Evolutionary conservation across 495 filamentous ascomycete species (phyloP).

Genomic region (Parathielavia appendiculata): DNA sequence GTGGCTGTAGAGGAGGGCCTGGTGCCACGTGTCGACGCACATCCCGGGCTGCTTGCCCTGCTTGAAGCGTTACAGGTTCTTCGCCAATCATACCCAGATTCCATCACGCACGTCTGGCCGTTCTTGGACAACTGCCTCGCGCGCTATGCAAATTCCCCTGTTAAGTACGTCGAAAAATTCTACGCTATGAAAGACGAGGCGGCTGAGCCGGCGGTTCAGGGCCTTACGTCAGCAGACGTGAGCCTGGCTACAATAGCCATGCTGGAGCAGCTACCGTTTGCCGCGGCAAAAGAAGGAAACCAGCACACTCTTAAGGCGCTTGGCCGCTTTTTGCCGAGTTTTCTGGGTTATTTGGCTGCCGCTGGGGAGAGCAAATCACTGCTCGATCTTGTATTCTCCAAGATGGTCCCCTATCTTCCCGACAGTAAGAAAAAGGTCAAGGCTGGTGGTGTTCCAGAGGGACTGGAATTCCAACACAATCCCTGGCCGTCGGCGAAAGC

Average conservation of each 20-base stretch:
- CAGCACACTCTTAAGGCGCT: constrained; percentile 37
- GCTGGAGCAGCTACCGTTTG: constrained; percentile 72
- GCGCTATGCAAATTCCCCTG: constrained; percentile 61
- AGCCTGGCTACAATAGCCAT: constrained; percentile 59
- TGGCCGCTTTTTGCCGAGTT: constrained; percentile 54
- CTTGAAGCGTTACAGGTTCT: constrained; percentile 43
- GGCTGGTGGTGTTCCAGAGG: constrained; percentile 12
- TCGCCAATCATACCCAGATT: constrained; percentile 10
- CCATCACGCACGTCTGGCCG: constrained; percentile 37
- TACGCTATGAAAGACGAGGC: constrained; percentile 35
- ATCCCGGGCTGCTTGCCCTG: constrained; percentile 49
- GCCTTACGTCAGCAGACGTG: constrained; percentile 6
- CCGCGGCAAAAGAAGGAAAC: constrained; percentile 45
- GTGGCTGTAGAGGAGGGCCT: constrained; percentile 49
- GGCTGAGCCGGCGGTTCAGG: constrained; percentile 11
- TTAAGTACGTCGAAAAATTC: constrained; percentile 64
- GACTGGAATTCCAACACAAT: constrained; percentile 18
- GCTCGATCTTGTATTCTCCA: constrained; percentile 33
- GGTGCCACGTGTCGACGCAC: constrained; percentile 35
- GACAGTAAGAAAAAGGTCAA: constrained; percentile 22
- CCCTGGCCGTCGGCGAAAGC: constrained; percentile 8
- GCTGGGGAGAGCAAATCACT: constrained; percentile 39
- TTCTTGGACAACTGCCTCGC: constrained; percentile 79
- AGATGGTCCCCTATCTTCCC: constrained; percentile 23
- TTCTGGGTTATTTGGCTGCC: constrained; percentile 43